These are phyloP conservation scores for Salvia rosmarinus DNA, from an alignment of 257 asterid genomes.

Conservation along the genomic window DNA sequence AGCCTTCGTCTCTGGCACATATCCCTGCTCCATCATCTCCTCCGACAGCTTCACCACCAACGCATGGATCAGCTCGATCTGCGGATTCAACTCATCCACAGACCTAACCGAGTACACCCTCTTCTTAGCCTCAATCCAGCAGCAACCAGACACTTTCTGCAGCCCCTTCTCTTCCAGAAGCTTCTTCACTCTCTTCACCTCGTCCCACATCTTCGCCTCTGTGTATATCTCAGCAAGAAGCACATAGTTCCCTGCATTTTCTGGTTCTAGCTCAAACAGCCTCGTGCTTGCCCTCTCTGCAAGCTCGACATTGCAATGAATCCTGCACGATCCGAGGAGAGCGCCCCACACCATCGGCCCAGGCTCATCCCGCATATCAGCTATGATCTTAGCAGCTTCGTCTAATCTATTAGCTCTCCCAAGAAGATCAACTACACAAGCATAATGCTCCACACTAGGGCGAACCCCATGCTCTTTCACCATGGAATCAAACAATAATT, in stretches of 20 bases:
- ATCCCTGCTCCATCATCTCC: slow-evolving; percentile 80
- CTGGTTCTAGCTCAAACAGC: too few relatives aligned
- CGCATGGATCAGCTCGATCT: slow-evolving; percentile 73
- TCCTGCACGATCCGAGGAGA: too few relatives aligned
- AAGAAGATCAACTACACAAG: slow-evolving; percentile 89
- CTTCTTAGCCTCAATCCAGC: too few relatives aligned
- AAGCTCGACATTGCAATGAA: too few relatives aligned
- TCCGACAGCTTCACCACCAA: slow-evolving; percentile 54
- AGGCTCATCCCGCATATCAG: slow-evolving; percentile 74
- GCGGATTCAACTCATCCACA: too few relatives aligned
- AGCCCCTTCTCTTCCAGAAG: slow-evolving; percentile 71
- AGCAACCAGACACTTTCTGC: slow-evolving; percentile 84
- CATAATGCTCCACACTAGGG: slow-evolving; percentile 83
- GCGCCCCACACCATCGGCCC: slow-evolving; percentile 90
- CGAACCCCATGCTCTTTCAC: slow-evolving; percentile 45
- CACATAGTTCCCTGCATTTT: too few relatives aligned
- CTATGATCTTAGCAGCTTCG: slow-evolving; percentile 73
- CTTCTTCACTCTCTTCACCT: slow-evolving; percentile 69
- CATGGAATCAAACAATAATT: slow-evolving; percentile 65
- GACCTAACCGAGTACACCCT: too few relatives aligned
- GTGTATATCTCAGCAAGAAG: slow-evolving; percentile 82
- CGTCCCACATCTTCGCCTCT: slow-evolving; percentile 84
- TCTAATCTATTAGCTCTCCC: slow-evolving; percentile 83
- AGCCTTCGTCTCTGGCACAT: slow-evolving; percentile 70
- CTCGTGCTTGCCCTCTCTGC: too few relatives aligned